phyloP scores from a whole-genome alignment of 2,329 filamentous ascomycete genomes.

The Trichothecium roseum region DNA sequence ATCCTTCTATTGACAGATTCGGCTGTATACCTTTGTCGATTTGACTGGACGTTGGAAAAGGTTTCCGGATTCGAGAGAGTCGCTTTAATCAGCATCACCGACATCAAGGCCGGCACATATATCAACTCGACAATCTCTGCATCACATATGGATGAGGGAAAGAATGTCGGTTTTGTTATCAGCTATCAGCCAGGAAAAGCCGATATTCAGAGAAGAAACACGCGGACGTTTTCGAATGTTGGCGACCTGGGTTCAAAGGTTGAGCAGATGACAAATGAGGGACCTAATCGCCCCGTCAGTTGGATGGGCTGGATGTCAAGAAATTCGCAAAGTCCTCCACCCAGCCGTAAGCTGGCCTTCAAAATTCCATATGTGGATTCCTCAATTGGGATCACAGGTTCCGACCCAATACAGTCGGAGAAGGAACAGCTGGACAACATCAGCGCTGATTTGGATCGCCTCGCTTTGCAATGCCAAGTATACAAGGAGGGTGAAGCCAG shows the following conservation, averaged over 20 bases:
- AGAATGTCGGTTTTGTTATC: slow-evolving; percentile 77
- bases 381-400: slow-evolving; percentile 41
- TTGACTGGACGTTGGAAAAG: slow-evolving; percentile 94
- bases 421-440: slow-evolving; percentile 50
- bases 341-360: slow-evolving; percentile 34
- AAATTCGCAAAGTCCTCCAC: slow-evolving; percentile 27
- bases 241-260: slow-evolving; percentile 18
- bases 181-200: slow-evolving; percentile 62
- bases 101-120: slow-evolving; percentile 74
- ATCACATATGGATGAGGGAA: slow-evolving; percentile 63
- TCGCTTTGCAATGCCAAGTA: slow-evolving; percentile 42
- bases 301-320: slow-evolving; percentile 18
- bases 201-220: slow-evolving; percentile 73
- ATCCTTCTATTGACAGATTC: slow-evolving; percentile 78
- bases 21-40: slow-evolving; percentile 79
- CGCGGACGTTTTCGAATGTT: slow-evolving; percentile 60
- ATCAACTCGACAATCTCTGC: slow-evolving; percentile 79
- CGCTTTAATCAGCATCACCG: slow-evolving; percentile 60
- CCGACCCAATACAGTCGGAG: slow-evolving; percentile 37
- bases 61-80: slow-evolving; percentile 86
- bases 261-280: slow-evolving; percentile 10
- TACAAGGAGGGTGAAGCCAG: slow-evolving; percentile 28
- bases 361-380: slow-evolving; percentile 46
- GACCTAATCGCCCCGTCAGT: slow-evolving; percentile 17
- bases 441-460: slow-evolving; percentile 65